These are phyloP conservation scores for Picea glauca DNA, from an alignment of 75 land plant species.

Conservation along the genomic window DNA sequence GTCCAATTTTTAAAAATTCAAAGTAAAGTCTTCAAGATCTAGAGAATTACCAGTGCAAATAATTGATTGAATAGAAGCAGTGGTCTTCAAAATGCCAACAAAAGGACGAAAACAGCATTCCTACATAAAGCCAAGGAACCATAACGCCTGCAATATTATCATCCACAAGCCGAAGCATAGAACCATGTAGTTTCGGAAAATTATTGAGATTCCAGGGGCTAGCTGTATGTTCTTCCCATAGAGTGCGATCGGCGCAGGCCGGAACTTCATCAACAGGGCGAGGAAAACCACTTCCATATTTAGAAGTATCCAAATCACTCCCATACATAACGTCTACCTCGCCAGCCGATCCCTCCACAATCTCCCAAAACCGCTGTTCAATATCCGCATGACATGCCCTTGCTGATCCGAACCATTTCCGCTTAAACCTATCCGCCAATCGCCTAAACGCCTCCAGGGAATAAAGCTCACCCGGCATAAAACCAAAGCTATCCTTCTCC, in stretches of 20 bases:
- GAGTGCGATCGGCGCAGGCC: constrained; percentile 32
- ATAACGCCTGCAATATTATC: constrained; percentile 94
- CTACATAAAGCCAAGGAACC: constrained; percentile 98
- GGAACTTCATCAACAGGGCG: constrained; percentile 47
- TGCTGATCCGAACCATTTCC: constrained; percentile 73
- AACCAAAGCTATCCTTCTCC: constrained; percentile 86
- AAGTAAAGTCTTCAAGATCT: no score
- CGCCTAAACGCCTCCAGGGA: constrained; percentile 68
- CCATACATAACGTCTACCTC: constrained; percentile 96
- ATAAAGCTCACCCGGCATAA: constrained; percentile 72
- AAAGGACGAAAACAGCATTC: constrained; percentile 97
- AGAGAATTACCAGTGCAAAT: constrained; percentile 70
- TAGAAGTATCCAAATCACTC: constrained; percentile 87
- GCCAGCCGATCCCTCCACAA: constrained; percentile 76
- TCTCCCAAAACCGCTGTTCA: constrained; percentile 89
- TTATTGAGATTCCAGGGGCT: constrained; percentile 99
- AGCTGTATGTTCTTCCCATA: constrained; percentile 56
- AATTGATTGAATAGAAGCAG: constrained; percentile 98
- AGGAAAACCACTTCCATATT: constrained; percentile 97
- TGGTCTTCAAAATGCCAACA: constrained; percentile 99
- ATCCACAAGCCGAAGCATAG: constrained; percentile 77
- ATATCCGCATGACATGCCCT: constrained; percentile 41
- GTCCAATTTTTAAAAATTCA: no score
- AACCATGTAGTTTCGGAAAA: constrained; percentile 85
- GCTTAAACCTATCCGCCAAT: constrained; percentile 63